Percentiles rank a stretch among this genome's conserved stretches.
phyloP scores from a whole-genome alignment of 2,329 filamentous ascomycete species.

The Beauveria caledonica region DNA sequence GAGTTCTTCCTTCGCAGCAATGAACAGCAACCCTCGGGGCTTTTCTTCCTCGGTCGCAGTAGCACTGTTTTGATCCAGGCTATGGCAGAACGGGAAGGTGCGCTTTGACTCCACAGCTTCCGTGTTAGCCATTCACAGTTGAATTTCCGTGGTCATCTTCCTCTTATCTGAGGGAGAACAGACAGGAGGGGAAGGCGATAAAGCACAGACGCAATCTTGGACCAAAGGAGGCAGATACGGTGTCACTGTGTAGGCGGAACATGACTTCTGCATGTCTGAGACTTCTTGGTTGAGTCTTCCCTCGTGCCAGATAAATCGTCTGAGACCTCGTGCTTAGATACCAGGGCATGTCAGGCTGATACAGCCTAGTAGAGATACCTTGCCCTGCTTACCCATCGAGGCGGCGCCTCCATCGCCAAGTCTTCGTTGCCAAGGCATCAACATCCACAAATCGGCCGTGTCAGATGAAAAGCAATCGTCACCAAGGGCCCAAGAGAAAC shows the following conservation, averaged over 20 bases:
- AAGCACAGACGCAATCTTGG: background rate
- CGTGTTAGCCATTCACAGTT: background rate
- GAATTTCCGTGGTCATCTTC: background rate
- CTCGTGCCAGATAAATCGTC: background rate
- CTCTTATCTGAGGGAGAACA: background rate
- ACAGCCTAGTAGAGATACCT: background rate
- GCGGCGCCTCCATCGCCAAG: background rate
- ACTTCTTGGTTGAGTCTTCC: too few species aligned
- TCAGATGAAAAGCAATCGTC: background rate
- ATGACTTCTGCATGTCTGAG: background rate
- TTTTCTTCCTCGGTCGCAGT: background rate
- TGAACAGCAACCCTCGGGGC: background rate
- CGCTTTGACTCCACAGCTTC: background rate
- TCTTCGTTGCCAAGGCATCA: background rate
- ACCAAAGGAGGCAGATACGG: background rate
- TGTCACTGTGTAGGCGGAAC: background rate
- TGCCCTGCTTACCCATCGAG: background rate
- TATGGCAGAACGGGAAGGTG: slow-evolving; percentile 1
- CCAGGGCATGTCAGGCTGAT: background rate
- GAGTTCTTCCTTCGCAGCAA: background rate
- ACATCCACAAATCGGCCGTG: background rate
- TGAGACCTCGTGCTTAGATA: background rate
- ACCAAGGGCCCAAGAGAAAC: background rate
- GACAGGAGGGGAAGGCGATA: background rate
- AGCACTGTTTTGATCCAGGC: background rate